Evolutionary conservation across 352 stramenopile genomes (phyloP).

Genomic region (Phytophthora agathidicida): DNA sequence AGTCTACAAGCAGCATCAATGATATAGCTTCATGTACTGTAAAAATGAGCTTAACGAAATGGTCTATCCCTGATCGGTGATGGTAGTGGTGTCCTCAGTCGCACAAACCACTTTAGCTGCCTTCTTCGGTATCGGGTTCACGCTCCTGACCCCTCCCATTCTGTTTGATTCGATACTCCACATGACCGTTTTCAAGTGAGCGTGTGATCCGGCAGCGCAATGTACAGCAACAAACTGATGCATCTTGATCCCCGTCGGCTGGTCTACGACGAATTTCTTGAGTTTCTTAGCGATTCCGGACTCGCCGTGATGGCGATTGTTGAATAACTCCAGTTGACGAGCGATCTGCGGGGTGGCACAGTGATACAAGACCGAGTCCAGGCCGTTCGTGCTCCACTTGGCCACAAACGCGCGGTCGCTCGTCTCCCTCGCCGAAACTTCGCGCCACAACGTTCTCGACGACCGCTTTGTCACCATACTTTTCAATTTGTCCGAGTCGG

Average conservation of each 20-base stretch:
- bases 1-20: too few species aligned
- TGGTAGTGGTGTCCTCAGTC: background rate
- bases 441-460: background rate
- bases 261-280: slow-evolving; percentile 22
- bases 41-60: too few species aligned
- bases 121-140: slow-evolving; percentile 6
- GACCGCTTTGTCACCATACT: background rate
- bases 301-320: background rate
- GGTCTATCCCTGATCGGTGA: background rate
- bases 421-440: slow-evolving; percentile 7
- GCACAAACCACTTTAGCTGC: slow-evolving; percentile 11
- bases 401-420: slow-evolving; percentile 28
- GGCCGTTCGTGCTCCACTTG: slow-evolving; percentile 26
- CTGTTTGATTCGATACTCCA: slow-evolving; percentile 25
- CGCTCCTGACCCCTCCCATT: slow-evolving; percentile 23
- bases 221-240: slow-evolving; percentile 33
- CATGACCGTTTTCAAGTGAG: slow-evolving; percentile 24
- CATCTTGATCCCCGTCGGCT: slow-evolving; percentile 12
- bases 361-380: slow-evolving; percentile 37
- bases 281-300: background rate
- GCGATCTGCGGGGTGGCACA: slow-evolving; percentile 38
- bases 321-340: slow-evolving; percentile 28
- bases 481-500: slow-evolving; percentile 11
- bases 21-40: too few species aligned
- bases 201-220: slow-evolving; percentile 23